These are phyloP conservation scores for Leccinum pachyderme DNA, from an alignment of 1,284 basidiomycete genomes.

Conservation along the genomic window DNA sequence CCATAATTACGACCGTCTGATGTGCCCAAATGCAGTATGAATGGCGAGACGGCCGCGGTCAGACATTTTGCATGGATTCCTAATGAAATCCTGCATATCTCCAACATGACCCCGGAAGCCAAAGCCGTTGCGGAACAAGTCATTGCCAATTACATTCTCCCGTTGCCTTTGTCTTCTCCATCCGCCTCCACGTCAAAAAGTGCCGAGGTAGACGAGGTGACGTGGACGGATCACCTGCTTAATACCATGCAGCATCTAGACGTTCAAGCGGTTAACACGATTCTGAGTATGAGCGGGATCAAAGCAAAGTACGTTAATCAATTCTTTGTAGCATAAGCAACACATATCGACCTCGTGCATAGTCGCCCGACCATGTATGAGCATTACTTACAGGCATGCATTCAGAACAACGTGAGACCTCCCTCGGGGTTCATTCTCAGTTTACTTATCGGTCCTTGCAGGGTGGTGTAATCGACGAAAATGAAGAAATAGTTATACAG, in stretches of 20 bases:
- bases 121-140: slow-evolving; percentile 63
- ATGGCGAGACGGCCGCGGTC: slow-evolving; percentile 70
- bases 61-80: slow-evolving; percentile 96
- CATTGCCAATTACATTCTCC: slow-evolving; percentile 76
- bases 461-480: slow-evolving; percentile 84
- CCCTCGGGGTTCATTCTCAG: background rate
- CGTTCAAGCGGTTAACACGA: slow-evolving; percentile 52
- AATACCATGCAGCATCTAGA: slow-evolving; percentile 74
- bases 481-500: slow-evolving; percentile 62
- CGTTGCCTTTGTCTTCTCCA: slow-evolving; percentile 57
- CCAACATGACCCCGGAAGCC: slow-evolving; percentile 51
- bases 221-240: slow-evolving; percentile 85
- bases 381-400: slow-evolving; percentile 66
- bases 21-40: slow-evolving; percentile 61
- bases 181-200: slow-evolving; percentile 48
- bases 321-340: background rate
- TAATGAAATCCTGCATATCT: slow-evolving; percentile 61
- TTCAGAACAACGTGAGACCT: slow-evolving; percentile 73
- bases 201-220: slow-evolving; percentile 68
- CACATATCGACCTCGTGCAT: background rate
- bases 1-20: background rate
- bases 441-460: slow-evolving; percentile 33
- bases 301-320: slow-evolving; percentile 46
- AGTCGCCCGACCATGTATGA: slow-evolving; percentile 67
- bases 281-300: slow-evolving; percentile 65